Conservation (phyloP, 2,329 filamentous ascomycete species). For the Fusarium udum region DNA sequence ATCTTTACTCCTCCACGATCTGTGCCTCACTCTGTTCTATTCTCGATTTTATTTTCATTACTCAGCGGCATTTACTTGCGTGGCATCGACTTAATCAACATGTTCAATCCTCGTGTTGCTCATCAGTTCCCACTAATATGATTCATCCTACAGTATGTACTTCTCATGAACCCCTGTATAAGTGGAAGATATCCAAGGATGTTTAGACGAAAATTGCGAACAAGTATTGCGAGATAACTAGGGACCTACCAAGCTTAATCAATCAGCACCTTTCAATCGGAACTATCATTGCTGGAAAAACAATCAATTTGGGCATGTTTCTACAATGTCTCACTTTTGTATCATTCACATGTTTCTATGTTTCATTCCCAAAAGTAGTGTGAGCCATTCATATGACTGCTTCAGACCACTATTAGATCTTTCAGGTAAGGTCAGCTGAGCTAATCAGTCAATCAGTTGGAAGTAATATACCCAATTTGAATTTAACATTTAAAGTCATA, state of each 20-base stretch:
- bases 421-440: not conserved
- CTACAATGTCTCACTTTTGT: not conserved
- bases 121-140: not conserved
- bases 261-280: not conserved
- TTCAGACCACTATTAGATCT: not conserved
- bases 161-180: constrained; percentile 8
- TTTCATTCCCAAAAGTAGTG: not conserved
- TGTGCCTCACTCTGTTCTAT: not conserved
- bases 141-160: not conserved
- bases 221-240: not conserved
- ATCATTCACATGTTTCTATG: not conserved
- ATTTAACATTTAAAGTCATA: constrained; percentile 27
- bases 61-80: constrained; percentile 16
- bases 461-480: constrained; percentile 1
- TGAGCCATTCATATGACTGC: constrained; percentile 10
- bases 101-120: constrained; percentile 7
- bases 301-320: not conserved
- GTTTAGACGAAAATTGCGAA: constrained; percentile 3
- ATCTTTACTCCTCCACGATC: not conserved
- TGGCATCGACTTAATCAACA: not conserved
- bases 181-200: not conserved
- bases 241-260: not conserved
- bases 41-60: not conserved
- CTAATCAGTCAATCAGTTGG: constrained; percentile 9
- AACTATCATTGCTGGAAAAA: not conserved